A percentile compares a stretch with the other conserved stretches of the same genome.
Evolutionary conservation across 257 asterid species (phyloP).

Genomic region (Leonotis leonurus): DNA sequence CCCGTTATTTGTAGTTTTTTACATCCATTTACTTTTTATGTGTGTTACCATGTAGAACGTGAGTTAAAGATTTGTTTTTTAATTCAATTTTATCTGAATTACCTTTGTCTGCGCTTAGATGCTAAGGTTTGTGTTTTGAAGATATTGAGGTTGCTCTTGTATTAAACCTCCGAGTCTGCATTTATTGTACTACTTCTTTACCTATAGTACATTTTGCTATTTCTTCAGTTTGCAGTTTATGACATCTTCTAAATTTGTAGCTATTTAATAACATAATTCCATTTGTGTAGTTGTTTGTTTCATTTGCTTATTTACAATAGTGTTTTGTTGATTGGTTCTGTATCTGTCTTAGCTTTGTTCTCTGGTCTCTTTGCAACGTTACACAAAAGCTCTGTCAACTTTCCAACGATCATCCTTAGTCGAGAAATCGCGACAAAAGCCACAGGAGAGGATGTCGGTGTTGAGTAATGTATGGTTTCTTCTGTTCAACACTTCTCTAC

Average conservation of each 20-base stretch:
- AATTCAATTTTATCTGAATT: not conserved
- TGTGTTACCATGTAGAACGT: too few species aligned
- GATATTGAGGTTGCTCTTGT: not conserved
- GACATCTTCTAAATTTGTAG: too few species aligned
- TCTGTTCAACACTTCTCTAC: not conserved
- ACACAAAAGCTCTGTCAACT: constrained; percentile 67
- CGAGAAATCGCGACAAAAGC: constrained; percentile 88
- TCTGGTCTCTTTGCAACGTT: constrained; percentile 75
- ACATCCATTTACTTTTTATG: constrained; percentile 13
- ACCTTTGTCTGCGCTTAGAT: not conserved
- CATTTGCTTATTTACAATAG: not conserved
- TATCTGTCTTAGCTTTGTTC: constrained; percentile 49
- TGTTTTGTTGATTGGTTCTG: not conserved
- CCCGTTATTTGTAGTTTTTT: not conserved
- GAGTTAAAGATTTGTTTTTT: too few species aligned
- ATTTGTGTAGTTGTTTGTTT: not conserved
- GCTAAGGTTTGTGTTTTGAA: not conserved
- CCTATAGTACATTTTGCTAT: not conserved
- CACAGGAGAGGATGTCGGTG: constrained; percentile 72
- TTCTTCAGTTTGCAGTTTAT: not conserved
- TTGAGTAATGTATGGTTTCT: constrained; percentile 47
- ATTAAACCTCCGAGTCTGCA: not conserved
- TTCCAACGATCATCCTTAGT: constrained; percentile 76
- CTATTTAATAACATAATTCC: not conserved
- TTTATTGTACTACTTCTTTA: not conserved